Base-by-base conservation (phyloP, 305 asterid species). In the Solanum hybrid region DNA sequence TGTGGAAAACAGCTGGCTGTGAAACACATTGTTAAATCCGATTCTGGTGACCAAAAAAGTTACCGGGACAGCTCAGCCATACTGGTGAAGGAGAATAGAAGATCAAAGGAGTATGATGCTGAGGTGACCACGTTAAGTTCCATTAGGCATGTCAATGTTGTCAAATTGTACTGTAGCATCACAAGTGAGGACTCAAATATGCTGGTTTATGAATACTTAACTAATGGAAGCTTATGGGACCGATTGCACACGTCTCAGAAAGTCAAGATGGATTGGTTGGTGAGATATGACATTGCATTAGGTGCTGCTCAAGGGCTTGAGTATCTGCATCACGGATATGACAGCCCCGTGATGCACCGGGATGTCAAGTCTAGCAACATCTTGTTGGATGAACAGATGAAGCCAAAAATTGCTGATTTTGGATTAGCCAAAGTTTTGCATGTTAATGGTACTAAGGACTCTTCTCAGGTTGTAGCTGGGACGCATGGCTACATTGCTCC, bases 351-450 rank as follows among this genome's bases (percentile, higher is more conserved):
- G 34, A 79, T 92, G 6, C 94, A 93, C 79, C 91, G 94, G 1
- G 95, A 93, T 84, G 95, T 93, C 35, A 93, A 93, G 69, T 93
- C 95, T 71, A 91, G 95, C 92, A 93, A 93, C 91, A 93, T 93
- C 82, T 88, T 93, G 64, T 86, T 93, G 91, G 95, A 93, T 79
- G 94, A 89, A 36, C 66, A 89, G 72, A 81, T 93, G 90, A 91
- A 91, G 88, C 94, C 95, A 26, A 92, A 89, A 89, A 90, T 93
- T 32, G 94, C 95, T 5, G 95, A 93, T 89, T 92, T 93, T 26
- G 95, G 95, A 22, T 90, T 93, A 22, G 93, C 95, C 29, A 92
- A 89, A 91, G 90, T 91, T 56, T 60, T 92, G 89, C 92, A 84
- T 85, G 85, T 60, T 85, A 36, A 79, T 72, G 89, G 69, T 72